Evolutionary conservation across 106 monocot species (phyloP).

Genomic region (Ottelia alismoides): DNA sequence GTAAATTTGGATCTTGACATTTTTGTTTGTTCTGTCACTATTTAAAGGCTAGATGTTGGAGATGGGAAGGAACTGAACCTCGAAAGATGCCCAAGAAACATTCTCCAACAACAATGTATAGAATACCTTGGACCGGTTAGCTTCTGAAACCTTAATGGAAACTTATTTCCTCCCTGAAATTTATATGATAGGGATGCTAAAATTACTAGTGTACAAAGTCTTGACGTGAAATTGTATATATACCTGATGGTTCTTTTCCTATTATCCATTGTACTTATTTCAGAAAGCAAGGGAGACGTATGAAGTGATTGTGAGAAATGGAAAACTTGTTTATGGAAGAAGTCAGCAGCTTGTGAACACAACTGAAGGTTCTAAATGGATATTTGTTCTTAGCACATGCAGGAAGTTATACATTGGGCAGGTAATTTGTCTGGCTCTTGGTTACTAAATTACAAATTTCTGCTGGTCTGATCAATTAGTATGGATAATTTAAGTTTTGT

Average conservation of each 20-base stretch:
- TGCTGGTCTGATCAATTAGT: too few species aligned
- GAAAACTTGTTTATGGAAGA: slow-evolving; percentile 51
- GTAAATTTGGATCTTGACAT: too few species aligned
- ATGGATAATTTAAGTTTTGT: too few species aligned
- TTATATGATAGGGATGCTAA: too few species aligned
- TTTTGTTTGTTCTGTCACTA: too few species aligned
- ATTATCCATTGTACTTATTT: neutral
- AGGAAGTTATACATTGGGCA: slow-evolving; percentile 63
- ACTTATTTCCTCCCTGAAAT: too few species aligned
- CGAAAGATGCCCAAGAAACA: slow-evolving; percentile 57
- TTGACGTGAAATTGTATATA: too few species aligned
- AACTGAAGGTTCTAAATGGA: slow-evolving; percentile 62
- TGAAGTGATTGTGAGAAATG: slow-evolving; percentile 49
- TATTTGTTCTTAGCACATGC: slow-evolving; percentile 78
- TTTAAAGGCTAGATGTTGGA: slow-evolving; percentile 58
- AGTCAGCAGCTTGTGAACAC: slow-evolving; percentile 38
- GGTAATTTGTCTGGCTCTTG: slow-evolving; percentile 19
- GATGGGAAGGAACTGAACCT: slow-evolving; percentile 61
- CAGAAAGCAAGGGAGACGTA: slow-evolving; percentile 75
- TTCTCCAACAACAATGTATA: slow-evolving; percentile 59
- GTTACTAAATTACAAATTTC: too few species aligned
- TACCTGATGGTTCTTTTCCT: too few species aligned
- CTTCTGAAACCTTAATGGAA: neutral
- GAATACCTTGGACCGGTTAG: slow-evolving; percentile 54
- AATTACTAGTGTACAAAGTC: too few species aligned